Evolutionary conservation across 2,329 filamentous ascomycete genomes (phyloP).

Genomic region (Diaporthe caulivora): DNA sequence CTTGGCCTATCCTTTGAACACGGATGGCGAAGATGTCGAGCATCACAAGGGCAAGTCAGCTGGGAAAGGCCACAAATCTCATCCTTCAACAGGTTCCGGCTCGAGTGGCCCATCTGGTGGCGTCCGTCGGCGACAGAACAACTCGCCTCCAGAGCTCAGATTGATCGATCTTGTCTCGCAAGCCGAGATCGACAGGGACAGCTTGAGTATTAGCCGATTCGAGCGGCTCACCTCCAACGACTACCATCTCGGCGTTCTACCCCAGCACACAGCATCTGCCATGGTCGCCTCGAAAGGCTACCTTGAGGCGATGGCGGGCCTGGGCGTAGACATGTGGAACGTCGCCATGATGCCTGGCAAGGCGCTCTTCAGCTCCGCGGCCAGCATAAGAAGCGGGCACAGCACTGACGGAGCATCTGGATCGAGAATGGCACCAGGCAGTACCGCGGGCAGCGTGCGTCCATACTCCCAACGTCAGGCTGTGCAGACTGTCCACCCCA

Average conservation of each 20-base stretch:
- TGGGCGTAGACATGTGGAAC: constrained; percentile 87
- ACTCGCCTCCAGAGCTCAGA: constrained; percentile 87
- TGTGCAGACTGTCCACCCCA: constrained; percentile 61
- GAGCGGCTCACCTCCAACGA: constrained; percentile 89
- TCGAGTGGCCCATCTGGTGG: constrained; percentile 74
- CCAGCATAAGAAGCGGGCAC: constrained; percentile 76
- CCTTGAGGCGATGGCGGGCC: constrained; percentile 79
- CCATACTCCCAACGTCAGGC: constrained; percentile 41
- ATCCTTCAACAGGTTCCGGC: constrained; percentile 60
- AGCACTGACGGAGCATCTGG: constrained; percentile 72
- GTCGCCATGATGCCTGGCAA: constrained; percentile 85
- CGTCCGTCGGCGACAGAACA: constrained; percentile 79
- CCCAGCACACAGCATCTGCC: constrained; percentile 74
- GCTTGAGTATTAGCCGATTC: constrained; percentile 85
- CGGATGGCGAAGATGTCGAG: constrained; percentile 72
- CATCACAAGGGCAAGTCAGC: constrained; percentile 50
- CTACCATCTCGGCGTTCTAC: constrained; percentile 89
- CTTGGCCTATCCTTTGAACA: constrained; percentile 87
- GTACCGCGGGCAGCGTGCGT: constrained; percentile 51
- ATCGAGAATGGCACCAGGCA: constrained; percentile 54
- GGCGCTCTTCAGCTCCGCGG: constrained; percentile 86
- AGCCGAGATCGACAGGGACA: constrained; percentile 88
- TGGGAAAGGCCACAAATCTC: constrained; percentile 56
- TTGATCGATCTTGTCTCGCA: constrained; percentile 91
- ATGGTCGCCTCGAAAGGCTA: constrained; percentile 77